These are phyloP conservation scores for Flueggea neowawraea DNA, from an alignment of 441 rosid species.

Conservation along the genomic window DNA sequence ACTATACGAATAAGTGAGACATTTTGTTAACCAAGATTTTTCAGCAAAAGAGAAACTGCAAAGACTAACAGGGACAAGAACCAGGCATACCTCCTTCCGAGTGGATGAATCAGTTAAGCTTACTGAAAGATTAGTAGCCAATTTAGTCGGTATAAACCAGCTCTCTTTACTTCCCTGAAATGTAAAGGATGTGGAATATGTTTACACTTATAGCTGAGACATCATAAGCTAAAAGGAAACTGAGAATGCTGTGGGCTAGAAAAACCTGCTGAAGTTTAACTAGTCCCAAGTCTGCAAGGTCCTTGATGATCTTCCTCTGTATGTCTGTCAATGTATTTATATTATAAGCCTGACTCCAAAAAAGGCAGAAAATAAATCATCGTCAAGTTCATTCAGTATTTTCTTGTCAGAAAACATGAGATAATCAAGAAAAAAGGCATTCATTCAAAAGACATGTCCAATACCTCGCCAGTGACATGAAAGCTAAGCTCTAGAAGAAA, in stretches of 20 bases:
- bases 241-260: slow-evolving; percentile 4
- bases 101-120: slow-evolving; percentile 89
- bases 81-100: slow-evolving; percentile 64
- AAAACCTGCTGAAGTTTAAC: slow-evolving; percentile 96
- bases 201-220: not conserved
- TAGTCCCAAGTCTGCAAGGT: slow-evolving; percentile 94
- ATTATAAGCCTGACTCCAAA: slow-evolving; percentile 71
- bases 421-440: not conserved
- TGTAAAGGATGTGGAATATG: slow-evolving; percentile 8
- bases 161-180: slow-evolving; percentile 92
- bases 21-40: not conserved
- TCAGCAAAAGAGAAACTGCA: not conserved
- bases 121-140: slow-evolving; percentile 86
- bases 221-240: not conserved
- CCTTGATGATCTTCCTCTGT: slow-evolving; percentile 68
- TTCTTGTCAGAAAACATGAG: slow-evolving; percentile 5
- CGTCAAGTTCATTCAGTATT: not conserved
- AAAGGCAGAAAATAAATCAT: slow-evolving; percentile 10
- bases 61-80: not conserved
- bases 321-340: slow-evolving; percentile 73
- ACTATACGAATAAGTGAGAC: no score
- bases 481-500: slow-evolving; percentile 98
- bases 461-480: slow-evolving; percentile 90
- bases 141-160: slow-evolving; percentile 97
- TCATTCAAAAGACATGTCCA: slow-evolving; percentile 6